Base-by-base conservation (phyloP, 2,329 filamentous ascomycete genomes). In the Ceratocystis alfenasii region DNA sequence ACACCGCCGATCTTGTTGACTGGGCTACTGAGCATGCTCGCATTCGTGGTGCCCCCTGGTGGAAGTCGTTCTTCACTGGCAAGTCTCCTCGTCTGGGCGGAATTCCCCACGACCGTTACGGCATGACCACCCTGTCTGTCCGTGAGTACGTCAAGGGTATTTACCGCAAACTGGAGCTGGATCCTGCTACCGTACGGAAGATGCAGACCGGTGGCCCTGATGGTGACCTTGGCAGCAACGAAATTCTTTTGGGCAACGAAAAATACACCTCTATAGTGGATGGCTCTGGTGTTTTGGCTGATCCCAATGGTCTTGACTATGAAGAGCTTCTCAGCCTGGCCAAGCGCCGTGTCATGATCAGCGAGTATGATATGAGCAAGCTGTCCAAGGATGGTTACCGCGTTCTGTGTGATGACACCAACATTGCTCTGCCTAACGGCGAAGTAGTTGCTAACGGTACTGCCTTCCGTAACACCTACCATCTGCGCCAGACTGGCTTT, bases 1-100 rank as follows among this genome's bases (percentile, higher is more conserved):
- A 99, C 78, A 99, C 94, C 0, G 94, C 94, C 25, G 90, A 96
- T 72, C 82, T 99, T 44, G 94, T 99, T 63, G 87, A 99, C 77
- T 99, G 94, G 94, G 94, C 94, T n/a, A 99, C 94, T 1, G 87
- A 94, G 76, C 94, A 99, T 75, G 94, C 94, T 68, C 85, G 90
- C 64, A 79, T 80, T 68, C 87, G 94, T 71, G 91, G 91, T 59
- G 94, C 94, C 3, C 90, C 91, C 33, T 99, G 93, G 90, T 99
- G 94, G 94, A 99, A 99, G 81, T 99, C 94, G 0, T 99, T 99
- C 84, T 99, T 99, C 82, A 99, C 94, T 1, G 94, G 94, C 73
- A 99, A 99, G 82, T 96, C 90, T 71, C 94, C 91, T 64, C 94
- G 89, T 76, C 83, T 99, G 15, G 94, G 94, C 69, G 94, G 94